Evolutionary conservation across 371 early-diverging fungal genomes (phyloP).

Genomic region (Circinella minor): DNA sequence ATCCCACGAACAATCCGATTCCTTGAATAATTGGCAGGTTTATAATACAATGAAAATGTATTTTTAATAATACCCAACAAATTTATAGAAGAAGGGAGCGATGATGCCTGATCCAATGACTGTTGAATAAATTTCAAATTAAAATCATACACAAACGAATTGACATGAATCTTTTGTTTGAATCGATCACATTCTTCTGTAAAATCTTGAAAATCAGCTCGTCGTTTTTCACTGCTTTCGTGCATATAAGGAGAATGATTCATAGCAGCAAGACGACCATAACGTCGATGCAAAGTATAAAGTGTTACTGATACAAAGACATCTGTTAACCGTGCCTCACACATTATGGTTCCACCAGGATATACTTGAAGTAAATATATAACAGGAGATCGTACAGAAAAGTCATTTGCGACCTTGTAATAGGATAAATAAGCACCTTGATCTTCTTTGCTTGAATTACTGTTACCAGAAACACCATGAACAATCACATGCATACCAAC

Average conservation of each 20-base stretch:
- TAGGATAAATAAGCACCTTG: slow-evolving; percentile 34
- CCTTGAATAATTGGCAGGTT: slow-evolving; percentile 67
- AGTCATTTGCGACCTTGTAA: slow-evolving; percentile 38
- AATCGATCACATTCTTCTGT: slow-evolving; percentile 71
- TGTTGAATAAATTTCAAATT: slow-evolving; percentile 71
- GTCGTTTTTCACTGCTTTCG: slow-evolving; percentile 53
- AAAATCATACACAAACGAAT: slow-evolving; percentile 85
- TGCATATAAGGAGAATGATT: slow-evolving; percentile 47
- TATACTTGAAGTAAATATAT: slow-evolving; percentile 71
- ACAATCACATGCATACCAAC: slow-evolving; percentile 73
- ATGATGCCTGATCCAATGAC: slow-evolving; percentile 52
- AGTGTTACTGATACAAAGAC: slow-evolving; percentile 75
- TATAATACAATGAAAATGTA: slow-evolving; percentile 60
- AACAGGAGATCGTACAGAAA: slow-evolving; percentile 55
- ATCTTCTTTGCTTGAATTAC: slow-evolving; percentile 31
- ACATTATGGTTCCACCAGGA: slow-evolving; percentile 72
- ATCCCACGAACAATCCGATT: slow-evolving; percentile 63
- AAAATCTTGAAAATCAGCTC: slow-evolving; percentile 63
- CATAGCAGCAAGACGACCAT: slow-evolving; percentile 50
- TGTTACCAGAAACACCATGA: slow-evolving; percentile 31
- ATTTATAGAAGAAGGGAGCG: slow-evolving; percentile 54
- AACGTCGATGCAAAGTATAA: slow-evolving; percentile 73
- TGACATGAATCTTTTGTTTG: slow-evolving; percentile 75
- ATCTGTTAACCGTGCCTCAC: slow-evolving; percentile 74
- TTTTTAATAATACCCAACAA: slow-evolving; percentile 64